These are phyloP conservation scores for Trifolium repens DNA, from an alignment of 306 rosid genomes.

Conservation along the genomic window DNA sequence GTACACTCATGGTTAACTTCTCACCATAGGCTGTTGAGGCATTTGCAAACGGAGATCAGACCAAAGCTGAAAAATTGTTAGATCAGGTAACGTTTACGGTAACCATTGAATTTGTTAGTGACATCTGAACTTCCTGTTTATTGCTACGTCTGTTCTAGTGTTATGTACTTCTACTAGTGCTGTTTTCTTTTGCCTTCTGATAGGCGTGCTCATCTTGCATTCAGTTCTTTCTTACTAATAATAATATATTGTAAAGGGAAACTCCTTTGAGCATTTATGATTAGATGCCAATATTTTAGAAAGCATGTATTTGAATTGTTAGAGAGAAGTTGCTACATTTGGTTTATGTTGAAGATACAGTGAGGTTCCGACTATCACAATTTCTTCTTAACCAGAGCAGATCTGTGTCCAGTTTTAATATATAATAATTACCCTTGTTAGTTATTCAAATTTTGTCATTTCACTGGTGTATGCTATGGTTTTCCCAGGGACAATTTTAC, in stretches of 20 bases:
- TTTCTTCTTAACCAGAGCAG: neutral
- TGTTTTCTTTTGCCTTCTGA: neutral
- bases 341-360: slow-evolving; percentile 12
- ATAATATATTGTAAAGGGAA: neutral
- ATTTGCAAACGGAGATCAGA: slow-evolving; percentile 58
- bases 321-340: slow-evolving; percentile 2
- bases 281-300: slow-evolving; percentile 25
- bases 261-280: slow-evolving; percentile 5
- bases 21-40: slow-evolving; percentile 76
- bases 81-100: slow-evolving; percentile 54
- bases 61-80: slow-evolving; percentile 61
- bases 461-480: slow-evolving; percentile 29
- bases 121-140: slow-evolving; percentile 1
- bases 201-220: slow-evolving; percentile 1
- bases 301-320: neutral
- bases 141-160: slow-evolving; percentile 4
- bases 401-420: neutral
- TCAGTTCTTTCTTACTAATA: neutral
- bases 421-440: slow-evolving; percentile 6
- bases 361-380: slow-evolving; percentile 13
- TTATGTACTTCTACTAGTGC: neutral
- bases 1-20: slow-evolving; percentile 44
- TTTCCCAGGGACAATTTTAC: slow-evolving; percentile 70
- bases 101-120: slow-evolving; percentile 19
- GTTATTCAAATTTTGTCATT: slow-evolving; percentile 24